Evolutionary conservation across 169 alveolate species (phyloP), one percentile per base, ranked within the genome.

Genomic region (Plasmodium vinckei): DNA sequence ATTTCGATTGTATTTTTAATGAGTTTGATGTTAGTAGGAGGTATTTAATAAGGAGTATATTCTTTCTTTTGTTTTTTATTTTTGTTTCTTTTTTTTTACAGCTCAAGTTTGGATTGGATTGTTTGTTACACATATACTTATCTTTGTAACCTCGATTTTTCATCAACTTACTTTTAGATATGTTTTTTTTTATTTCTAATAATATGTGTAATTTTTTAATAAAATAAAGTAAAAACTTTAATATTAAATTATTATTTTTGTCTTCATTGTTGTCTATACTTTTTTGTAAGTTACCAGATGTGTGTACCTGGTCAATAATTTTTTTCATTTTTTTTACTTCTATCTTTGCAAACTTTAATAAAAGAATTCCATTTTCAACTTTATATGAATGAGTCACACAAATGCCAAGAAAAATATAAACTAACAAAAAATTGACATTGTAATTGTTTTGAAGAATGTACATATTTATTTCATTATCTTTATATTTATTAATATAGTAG

Each of bases 1-100:
- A 53, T 19, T 79, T 79, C 0, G 89, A 51, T 19, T 79, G 82
- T 13, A 79, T 63, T 23, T 65, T 65, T 60, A 79, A 47, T 0
- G 89, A 79, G 63, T 65, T 67, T 9, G 72, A 53, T 13, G 65
- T 46, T 3, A 79, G 61, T n/a, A 79, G 51, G 5, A 79, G 70
- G 15, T 79, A 79, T 51, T 44, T 79, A 44, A 13, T 79, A 9
- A 79, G 61, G 0, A 79, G 47, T 5, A 79, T 69, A 5, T 47
- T 57, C 27, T 65, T 65, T 1, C 1, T 54, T 51, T 9, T 64
- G 7, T 47, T 75, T 21, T 17, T 5, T 53, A 15, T 15, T n/a
- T 19, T 6, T 1, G 2, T 25, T 33, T 10, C 0, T 5, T 10
- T n/a, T 9, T 46, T 68, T 1, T 19, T n/a, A n/a, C 42, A 0